Percentiles rank a stretch among this genome's conserved stretches.
Evolutionary conservation across 805 yeast species (phyloP).

Genomic region (Myxozyma udenii): DNA sequence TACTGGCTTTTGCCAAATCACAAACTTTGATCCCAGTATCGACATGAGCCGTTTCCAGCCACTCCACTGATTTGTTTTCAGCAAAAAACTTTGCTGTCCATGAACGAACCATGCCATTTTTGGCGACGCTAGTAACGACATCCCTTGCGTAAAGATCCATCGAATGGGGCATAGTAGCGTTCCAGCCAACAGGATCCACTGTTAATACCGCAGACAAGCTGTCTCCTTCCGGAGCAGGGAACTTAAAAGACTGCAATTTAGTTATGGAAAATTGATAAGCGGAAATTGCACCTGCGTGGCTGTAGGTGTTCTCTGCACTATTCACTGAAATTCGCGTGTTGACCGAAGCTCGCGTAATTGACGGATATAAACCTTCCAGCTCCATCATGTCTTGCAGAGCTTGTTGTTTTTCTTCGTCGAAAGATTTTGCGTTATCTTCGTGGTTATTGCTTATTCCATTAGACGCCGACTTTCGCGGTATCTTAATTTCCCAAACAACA

Average conservation of each 20-base stretch:
- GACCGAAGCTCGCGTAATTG: not conserved
- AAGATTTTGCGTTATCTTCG: not conserved
- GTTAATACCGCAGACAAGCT: constrained; percentile 37
- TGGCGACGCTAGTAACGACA: constrained; percentile 59
- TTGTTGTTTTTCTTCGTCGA: not conserved
- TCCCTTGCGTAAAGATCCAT: constrained; percentile 42
- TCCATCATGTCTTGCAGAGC: not conserved
- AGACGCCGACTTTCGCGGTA: constrained; percentile 1
- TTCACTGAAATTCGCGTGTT: not conserved
- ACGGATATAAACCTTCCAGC: not conserved
- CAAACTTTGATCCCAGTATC: constrained; percentile 56
- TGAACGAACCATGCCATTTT: constrained; percentile 48
- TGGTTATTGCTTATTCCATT: not conserved
- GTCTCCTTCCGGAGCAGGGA: constrained; percentile 36
- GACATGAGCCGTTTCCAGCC: constrained; percentile 53
- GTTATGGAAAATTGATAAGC: constrained; percentile 5
- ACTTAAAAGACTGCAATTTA: constrained; percentile 22
- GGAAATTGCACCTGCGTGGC: not conserved
- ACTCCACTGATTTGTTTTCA: constrained; percentile 39
- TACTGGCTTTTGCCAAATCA: constrained; percentile 64
- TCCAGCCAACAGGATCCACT: constrained; percentile 68
- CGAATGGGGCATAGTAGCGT: constrained; percentile 39
- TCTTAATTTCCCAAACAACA: constrained; percentile 27
- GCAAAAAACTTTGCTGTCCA: constrained; percentile 44
- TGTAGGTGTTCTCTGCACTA: not conserved